A percentile compares a stretch with the other conserved stretches of the same genome.
Evolutionary conservation across 495 filamentous ascomycete species (phyloP).

Genomic region (Lasiosphaeris hirsuta): DNA sequence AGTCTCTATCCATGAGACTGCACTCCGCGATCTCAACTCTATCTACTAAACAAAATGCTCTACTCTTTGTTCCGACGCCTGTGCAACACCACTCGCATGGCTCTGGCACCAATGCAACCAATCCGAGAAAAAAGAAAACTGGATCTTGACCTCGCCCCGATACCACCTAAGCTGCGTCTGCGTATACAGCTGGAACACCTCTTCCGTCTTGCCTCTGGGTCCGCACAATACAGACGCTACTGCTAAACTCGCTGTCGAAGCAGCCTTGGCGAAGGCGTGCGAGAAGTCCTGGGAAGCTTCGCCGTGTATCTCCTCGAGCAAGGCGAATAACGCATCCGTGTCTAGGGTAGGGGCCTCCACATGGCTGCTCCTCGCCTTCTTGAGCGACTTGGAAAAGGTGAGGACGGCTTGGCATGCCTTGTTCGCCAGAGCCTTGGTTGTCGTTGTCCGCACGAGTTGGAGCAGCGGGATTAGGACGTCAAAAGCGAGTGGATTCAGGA

Average conservation of each 20-base stretch:
- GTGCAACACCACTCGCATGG: constrained; percentile 31
- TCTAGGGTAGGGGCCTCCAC: constrained; percentile 33
- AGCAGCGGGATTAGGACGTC: constrained; percentile 62
- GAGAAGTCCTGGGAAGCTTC: constrained; percentile 61
- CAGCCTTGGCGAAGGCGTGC: constrained; percentile 48
- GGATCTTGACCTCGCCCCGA: constrained; percentile 45
- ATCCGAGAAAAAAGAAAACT: constrained; percentile 48
- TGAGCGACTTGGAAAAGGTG: constrained; percentile 66
- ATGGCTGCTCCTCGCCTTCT: constrained; percentile 43
- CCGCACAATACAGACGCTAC: constrained; percentile 43
- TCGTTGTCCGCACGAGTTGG: constrained; percentile 49
- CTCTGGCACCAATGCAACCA: constrained; percentile 59
- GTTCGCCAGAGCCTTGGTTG: constrained; percentile 66
- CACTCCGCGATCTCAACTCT: too few species aligned
- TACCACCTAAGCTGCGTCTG: constrained; percentile 44
- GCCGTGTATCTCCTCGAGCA: constrained; percentile 65
- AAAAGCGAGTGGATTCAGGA: constrained; percentile 60
- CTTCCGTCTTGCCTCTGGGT: constrained; percentile 29
- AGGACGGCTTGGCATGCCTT: constrained; percentile 67
- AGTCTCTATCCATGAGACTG: too few species aligned
- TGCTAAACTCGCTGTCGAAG: constrained; percentile 47
- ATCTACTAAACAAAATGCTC: not conserved
- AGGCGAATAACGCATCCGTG: constrained; percentile 41
- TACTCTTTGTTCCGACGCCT: not conserved
- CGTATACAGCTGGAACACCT: constrained; percentile 38